Base-by-base conservation (phyloP, 83 land plant genomes). In the Larix sibirica region DNA sequence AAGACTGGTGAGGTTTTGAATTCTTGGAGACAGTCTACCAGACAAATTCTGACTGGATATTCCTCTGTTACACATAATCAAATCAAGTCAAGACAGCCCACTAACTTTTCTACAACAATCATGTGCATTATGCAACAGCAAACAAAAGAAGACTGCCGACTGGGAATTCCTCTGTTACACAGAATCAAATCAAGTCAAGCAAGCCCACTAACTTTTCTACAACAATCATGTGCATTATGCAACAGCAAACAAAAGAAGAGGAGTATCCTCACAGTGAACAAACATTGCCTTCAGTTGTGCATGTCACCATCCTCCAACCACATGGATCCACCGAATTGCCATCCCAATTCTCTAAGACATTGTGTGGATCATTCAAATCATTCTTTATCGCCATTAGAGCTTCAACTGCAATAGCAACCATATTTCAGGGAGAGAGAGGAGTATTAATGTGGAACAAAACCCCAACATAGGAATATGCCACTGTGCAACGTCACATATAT, bases 311-410 rank as follows among this genome's bases (percentile, higher is more conserved):
- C 69, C 85, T 87, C 89, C 89, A 87, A 31, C 81, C 73, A 77
- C 89, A 87, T 18, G 89, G 89, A 66, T 87, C 89, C 4, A 87
- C 89, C 20, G 89, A 80, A 58, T 75, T 87, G n/a, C 79, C 81
- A 63, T 87, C 89, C 89, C 89, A 87, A 38, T 84, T 84, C 33
- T 85, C 85, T 83, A 87, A 54, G n/a, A 84, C 87, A 76, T 87
- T 84, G 20, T 80, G 86, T 10, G 89, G 89, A 66, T 87, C 89
- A 33, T 84, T 66, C 65, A 87, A 40, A 23, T 74, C 59, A 59
- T 40, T 80, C 80, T 87, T 87, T 62, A 87, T 84, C 4, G 87
- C 87, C 80, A 84, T 50, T 73, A 87, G 36, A 38, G 89, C 87
- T 5, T 71, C 85, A 20, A 87, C 89, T 87, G 87, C 82, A 70